phyloP scores from a whole-genome alignment of 1,284 basidiomycete species.

The Sanghuangporus weigelae region DNA sequence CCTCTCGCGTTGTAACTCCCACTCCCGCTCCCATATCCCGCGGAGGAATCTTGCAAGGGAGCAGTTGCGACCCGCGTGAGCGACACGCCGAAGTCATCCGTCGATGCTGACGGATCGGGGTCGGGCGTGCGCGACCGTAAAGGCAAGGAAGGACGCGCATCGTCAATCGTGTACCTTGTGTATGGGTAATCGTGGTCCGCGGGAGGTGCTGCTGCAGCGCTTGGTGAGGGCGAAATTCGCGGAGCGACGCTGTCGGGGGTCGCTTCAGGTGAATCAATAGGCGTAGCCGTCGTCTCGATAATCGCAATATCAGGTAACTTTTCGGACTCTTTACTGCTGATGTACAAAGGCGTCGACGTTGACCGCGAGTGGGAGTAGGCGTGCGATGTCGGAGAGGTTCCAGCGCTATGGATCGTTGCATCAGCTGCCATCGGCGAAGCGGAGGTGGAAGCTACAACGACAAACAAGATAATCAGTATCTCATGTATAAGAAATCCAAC shows the following conservation, averaged over 20 bases:
- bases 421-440: neutral
- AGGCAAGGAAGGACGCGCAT: conserved; percentile 1
- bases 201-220: neutral
- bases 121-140: conserved; percentile 13
- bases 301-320: conserved; percentile 25
- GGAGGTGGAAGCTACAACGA: neutral
- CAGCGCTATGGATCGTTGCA: neutral
- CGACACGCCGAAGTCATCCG: conserved; percentile 8
- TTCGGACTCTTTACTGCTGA: neutral
- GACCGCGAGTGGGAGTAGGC: conserved; percentile 3
- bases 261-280: conserved; percentile 12
- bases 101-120: neutral
- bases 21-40: neutral
- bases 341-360: neutral
- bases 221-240: neutral
- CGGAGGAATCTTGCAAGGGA: conserved; percentile 7
- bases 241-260: neutral
- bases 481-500: neutral
- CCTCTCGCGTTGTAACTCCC: neutral
- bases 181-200: neutral
- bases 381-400: neutral
- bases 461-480: neutral
- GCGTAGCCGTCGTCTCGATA: conserved; percentile 26
- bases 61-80: conserved; percentile 18
- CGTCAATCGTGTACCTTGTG: conserved; percentile 4